Base-by-base conservation (phyloP, 2,329 filamentous ascomycete genomes). In the Penicillium sumatraense region DNA sequence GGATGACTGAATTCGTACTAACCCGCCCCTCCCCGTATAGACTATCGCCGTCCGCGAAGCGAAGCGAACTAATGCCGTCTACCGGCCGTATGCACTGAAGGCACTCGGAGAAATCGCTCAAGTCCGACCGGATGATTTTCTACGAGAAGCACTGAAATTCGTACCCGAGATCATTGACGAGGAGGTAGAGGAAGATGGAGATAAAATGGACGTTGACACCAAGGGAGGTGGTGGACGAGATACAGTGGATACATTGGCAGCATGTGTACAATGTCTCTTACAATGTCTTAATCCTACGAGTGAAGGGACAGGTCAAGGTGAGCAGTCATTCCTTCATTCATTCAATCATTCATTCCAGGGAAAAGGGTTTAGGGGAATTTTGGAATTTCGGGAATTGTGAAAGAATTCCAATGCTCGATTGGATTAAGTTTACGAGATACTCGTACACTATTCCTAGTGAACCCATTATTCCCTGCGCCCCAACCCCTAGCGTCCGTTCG, bases 51-150 rank as follows among this genome's bases (percentile, higher is more conserved):
- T 93, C 14, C 85, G 93, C 54, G 95, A 99, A 81, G 92, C 92
- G 8, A 97, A 95, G 78, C 85, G 95, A 27, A 93, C 93, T 69
- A 97, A 97, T 67, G 84, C 87, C n/a, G 80, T 81, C 7, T 99
- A 98, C 73, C 86, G 90, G 13, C 88, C 89, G 18, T 82, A 90
- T 72, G 90, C 90, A 0, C 83, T 96, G 59, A 78, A 79, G 51
- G 86, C 85, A 29, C 78, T 97, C 5, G 92, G 90, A 68, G 81
- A 86, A 51, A 89, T 93, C 65, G 84, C 86, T n/a, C 82, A 83
- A 33, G 84, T 83, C 13, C 82, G 89, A 44, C 80, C 82, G 21
- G 89, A 91, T 14, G 85, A 92, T 62, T 79, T 96, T 73, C 85
- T 89, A 64, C 76, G 82, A 4, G 85, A 90, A 23, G 86, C 89